Evolutionary conservation across 805 yeast species (phyloP).

Genomic region (Pichia californica): DNA sequence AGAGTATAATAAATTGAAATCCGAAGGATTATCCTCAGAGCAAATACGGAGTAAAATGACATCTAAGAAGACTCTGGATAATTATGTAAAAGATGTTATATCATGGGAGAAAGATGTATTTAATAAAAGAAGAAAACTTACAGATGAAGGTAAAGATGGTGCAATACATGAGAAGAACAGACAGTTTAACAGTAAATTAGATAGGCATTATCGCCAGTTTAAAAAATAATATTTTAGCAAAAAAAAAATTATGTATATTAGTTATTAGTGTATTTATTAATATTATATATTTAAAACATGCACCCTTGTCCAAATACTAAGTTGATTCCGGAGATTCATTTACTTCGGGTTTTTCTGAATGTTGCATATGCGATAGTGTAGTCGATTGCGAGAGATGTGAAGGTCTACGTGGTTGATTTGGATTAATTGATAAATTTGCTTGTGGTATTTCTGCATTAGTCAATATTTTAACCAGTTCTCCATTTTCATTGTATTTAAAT

Average conservation of each 20-base stretch:
- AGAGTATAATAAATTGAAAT: constrained; percentile 16
- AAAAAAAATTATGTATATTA: no score
- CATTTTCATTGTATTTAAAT: constrained; percentile 22
- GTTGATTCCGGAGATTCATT: no score
- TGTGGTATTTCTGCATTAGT: no score
- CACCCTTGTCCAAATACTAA: no score
- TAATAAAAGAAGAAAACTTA: constrained; percentile 32
- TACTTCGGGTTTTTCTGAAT: no score
- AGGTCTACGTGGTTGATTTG: no score
- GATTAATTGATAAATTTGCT: no score
- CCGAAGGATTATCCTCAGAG: constrained; percentile 21
- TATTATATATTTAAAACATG: no score
- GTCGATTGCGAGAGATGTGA: no score
- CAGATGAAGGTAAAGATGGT: constrained; percentile 33
- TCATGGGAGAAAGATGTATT: constrained; percentile 32
- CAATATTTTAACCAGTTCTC: not conserved
- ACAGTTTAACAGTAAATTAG: constrained; percentile 64
- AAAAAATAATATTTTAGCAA: not conserved
- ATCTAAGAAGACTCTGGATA: constrained; percentile 26
- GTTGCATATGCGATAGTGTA: no score
- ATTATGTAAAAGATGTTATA: constrained; percentile 30
- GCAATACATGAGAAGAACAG: constrained; percentile 66
- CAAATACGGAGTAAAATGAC: constrained; percentile 29
- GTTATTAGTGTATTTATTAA: not conserved
- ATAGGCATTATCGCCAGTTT: constrained; percentile 39